Percentiles rank a stretch among this genome's conserved stretches.
These are phyloP conservation scores for Coix lacrymajobi DNA, from an alignment of 176 grass and related monocot genomes.

Conservation along the genomic window DNA sequence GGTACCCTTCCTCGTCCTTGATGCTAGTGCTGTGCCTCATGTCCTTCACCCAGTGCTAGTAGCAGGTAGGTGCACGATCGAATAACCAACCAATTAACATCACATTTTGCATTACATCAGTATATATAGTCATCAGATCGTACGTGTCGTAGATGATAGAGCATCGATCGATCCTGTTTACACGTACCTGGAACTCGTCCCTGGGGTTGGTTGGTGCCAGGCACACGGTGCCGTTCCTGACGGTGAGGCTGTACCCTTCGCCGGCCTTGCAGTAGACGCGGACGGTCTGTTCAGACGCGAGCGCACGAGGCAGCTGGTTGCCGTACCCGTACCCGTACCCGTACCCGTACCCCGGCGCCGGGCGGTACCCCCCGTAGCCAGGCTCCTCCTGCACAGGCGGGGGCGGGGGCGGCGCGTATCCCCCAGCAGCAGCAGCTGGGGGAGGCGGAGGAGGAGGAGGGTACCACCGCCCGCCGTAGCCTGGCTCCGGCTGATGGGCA, in stretches of 20 bases:
- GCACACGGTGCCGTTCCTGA: constrained; percentile 53
- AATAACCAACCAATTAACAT: background rate
- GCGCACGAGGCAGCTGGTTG: constrained; percentile 19
- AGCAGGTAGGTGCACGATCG: background rate
- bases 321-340: background rate
- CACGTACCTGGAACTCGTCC: constrained; percentile 55
- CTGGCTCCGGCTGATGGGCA: background rate
- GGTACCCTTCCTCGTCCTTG: constrained; percentile 72
- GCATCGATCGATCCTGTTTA: background rate
- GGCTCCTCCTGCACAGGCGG: background rate
- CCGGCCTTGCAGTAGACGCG: constrained; percentile 51
- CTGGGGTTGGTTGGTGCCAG: constrained; percentile 53
- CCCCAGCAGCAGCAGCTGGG: too few relatives aligned
- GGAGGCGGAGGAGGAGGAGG: too few relatives aligned
- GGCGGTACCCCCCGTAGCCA: constrained; percentile 10
- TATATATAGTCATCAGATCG: too few relatives aligned
- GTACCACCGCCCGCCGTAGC: background rate
- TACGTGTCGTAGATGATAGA: too few relatives aligned
- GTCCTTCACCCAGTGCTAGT: constrained; percentile 87
- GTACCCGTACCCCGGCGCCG: background rate
- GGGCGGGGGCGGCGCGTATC: background rate
- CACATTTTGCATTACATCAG: background rate
- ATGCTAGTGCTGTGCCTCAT: constrained; percentile 69
- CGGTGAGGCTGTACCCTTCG: constrained; percentile 47
- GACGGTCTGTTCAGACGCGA: constrained; percentile 40